Conservation (phyloP, 2,329 filamentous ascomycete genomes). For the Polychaeton citri region DNA sequence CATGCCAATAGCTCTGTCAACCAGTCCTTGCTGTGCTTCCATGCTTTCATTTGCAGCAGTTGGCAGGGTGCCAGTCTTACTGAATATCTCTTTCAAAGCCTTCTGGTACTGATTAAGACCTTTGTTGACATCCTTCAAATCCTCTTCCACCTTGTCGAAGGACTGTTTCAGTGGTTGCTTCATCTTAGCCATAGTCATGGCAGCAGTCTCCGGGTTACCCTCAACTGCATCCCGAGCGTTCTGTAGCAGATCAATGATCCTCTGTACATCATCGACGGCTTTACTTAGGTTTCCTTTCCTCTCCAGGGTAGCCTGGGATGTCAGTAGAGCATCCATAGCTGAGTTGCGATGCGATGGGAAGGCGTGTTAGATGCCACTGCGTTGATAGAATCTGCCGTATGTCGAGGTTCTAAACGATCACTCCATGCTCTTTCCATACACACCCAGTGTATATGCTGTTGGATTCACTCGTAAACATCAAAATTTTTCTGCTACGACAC, state of each 20-base stretch:
- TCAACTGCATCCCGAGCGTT: slow-evolving; percentile 62
- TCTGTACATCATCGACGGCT: slow-evolving; percentile 67
- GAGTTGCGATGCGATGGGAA: too few species aligned
- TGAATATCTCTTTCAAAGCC: slow-evolving; percentile 63
- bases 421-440: too few species aligned
- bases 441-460: too few species aligned
- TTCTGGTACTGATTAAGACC: slow-evolving; percentile 75
- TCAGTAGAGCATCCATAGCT: slow-evolving; percentile 51
- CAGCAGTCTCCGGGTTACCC: slow-evolving; percentile 55
- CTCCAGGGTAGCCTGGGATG: slow-evolving; percentile 60
- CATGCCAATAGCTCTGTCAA: slow-evolving; percentile 92
- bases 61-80: slow-evolving; percentile 52
- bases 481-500: too few species aligned
- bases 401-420: too few species aligned
- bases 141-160: slow-evolving; percentile 67
- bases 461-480: too few species aligned
- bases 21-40: slow-evolving; percentile 58
- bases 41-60: slow-evolving; percentile 72
- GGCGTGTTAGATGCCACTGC: too few species aligned
- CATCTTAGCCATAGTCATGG: slow-evolving; percentile 65
- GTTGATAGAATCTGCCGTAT: too few species aligned
- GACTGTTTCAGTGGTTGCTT: slow-evolving; percentile 74
- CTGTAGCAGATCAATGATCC: slow-evolving; percentile 64
- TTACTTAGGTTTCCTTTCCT: slow-evolving; percentile 56
- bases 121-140: slow-evolving; percentile 71